Evolutionary conservation across 192 early-diverging fungal species (phyloP).

Genomic region (Backusella morwellensis): DNA sequence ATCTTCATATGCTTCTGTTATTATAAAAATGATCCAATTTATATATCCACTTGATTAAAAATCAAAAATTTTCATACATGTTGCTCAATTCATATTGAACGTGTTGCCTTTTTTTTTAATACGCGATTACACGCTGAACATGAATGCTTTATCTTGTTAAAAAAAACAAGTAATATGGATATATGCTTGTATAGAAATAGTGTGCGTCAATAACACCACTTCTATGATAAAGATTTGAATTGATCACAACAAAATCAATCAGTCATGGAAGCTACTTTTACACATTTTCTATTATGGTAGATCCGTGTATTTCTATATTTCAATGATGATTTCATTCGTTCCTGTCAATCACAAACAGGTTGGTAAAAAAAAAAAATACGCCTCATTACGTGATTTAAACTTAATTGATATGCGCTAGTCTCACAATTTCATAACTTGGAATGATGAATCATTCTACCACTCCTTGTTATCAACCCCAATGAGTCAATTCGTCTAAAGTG

Average conservation of each 20-base stretch:
- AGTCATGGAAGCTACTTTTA: not conserved
- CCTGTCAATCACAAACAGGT: not conserved
- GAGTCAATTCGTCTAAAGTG: not conserved
- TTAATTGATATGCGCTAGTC: not conserved
- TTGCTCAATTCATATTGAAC: not conserved
- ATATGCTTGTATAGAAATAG: not conserved
- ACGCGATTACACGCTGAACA: not conserved
- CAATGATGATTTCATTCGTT: not conserved
- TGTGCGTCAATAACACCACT: not conserved
- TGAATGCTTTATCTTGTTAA: not conserved
- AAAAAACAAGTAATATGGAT: not conserved
- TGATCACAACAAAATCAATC: not conserved
- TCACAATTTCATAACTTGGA: not conserved
- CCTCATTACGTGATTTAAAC: not conserved
- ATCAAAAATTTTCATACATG: not conserved
- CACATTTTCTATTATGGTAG: not conserved
- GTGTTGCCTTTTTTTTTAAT: not conserved
- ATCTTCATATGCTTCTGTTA: not conserved
- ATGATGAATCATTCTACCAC: not conserved
- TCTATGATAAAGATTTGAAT: not conserved
- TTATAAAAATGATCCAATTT: not conserved
- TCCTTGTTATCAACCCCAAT: not conserved
- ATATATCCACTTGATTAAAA: not conserved
- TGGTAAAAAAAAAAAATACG: not conserved
- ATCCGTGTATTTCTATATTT: not conserved